Evolutionary conservation across 108 stramenopile species (phyloP), one percentile per base, ranked within the genome.

Genomic region (Nitzschia sp.): DNA sequence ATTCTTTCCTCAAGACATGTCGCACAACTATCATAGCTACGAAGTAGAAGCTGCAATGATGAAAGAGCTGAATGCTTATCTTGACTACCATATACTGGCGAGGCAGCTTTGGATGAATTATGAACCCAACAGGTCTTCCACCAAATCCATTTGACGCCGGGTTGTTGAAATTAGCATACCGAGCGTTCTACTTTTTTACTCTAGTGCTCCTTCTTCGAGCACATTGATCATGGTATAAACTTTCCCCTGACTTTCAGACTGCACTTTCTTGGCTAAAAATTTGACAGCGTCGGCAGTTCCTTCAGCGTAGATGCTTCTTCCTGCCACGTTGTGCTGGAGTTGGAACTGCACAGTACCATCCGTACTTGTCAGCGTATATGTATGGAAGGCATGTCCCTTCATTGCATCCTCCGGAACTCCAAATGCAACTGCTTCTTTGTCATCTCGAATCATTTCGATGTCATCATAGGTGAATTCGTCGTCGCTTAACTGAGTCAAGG

Each of bases 281-380:
- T 92, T 87, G 46, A 99, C 93, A 33, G 97, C 98, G 73, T 99
- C 98, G 3, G 96, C 98, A 5, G 96, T 97, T 22, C 98, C 98
- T 79, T 99, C 98, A 16, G 98, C 98, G 72, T 99, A 99, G 32
- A 97, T 85, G 27, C 95, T 93, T 66, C 98, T 81, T 38, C 98
- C 98, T 53, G 82, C 80, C 8, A 99, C 98, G 76, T 99, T 99
- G 82, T 99, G 98, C 75, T 96, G 81, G 71, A 99, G 81, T 70
- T 95, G 87, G 75, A 99, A 99, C 67, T 92, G 77, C 9, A 96
- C 96, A 19, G 85, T 88, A 16, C 96, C 96, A 79, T 98, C 97
- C 5, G 81, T 32, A 72, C 92, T 94, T 23, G 91, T 94, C 41
- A 98, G 79, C 5, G 90, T 92, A 82, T 99, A 99, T 15, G 96